Percentiles rank a stretch among this genome's conserved stretches.
These are phyloP conservation scores for Ailanthus altissimus DNA, from an alignment of 345 rosid genomes.

Conservation along the genomic window DNA sequence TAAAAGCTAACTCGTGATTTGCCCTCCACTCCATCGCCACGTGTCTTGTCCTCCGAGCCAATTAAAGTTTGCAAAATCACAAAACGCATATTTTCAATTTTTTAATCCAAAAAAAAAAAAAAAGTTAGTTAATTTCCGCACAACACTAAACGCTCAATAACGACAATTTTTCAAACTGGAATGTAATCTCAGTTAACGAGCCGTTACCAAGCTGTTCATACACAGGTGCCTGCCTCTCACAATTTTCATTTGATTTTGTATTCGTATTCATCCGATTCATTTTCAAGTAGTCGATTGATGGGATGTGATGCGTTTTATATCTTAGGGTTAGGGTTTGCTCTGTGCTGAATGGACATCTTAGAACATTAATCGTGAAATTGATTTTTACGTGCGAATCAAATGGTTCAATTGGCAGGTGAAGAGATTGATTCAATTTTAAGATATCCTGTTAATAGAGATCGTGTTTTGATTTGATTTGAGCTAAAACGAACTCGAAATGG, in stretches of 20 bases:
- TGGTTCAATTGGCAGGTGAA: background rate
- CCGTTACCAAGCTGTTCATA: background rate
- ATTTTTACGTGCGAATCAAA: background rate
- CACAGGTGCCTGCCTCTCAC: background rate
- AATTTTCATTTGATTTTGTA: background rate
- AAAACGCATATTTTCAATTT: too few species aligned
- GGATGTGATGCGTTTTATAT: background rate
- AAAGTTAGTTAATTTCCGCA: background rate
- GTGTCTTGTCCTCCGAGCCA: background rate
- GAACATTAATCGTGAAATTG: background rate
- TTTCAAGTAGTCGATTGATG: background rate
- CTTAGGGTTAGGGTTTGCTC: conserved; percentile 15
- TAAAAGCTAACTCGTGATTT: too few species aligned
- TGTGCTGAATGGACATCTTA: background rate
- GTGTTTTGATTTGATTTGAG: background rate
- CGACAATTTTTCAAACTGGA: background rate
- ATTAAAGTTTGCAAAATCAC: background rate
- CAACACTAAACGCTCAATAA: background rate
- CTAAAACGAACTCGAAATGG: conserved; percentile 36
- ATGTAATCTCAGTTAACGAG: background rate
- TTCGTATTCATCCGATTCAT: background rate
- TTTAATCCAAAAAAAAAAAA: background rate
- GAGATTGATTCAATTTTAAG: background rate
- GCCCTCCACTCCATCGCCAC: background rate
- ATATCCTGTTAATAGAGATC: background rate